Conservation (phyloP, 2,329 filamentous ascomycete species). For the Pseudogymnoascus sp. region DNA sequence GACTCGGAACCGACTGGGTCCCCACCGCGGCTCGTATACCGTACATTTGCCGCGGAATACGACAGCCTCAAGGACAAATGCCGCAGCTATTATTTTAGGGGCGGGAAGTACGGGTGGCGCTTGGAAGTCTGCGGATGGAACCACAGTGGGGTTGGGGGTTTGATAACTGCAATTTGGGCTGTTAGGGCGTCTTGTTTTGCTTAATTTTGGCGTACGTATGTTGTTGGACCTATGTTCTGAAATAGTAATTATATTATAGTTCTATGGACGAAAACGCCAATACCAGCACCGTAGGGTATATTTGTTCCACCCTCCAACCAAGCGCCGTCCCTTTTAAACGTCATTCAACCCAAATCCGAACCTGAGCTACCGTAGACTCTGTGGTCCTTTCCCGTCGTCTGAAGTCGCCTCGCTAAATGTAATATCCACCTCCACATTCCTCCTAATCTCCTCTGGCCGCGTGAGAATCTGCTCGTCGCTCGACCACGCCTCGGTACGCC, state of each 20-base stretch:
- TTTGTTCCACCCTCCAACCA: neutral
- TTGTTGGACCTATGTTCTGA: neutral
- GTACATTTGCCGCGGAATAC: neutral
- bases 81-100: slow-evolving; percentile 4
- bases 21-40: neutral
- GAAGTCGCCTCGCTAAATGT: slow-evolving; percentile 8
- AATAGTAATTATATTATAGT: neutral
- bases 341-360: neutral
- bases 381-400: neutral
- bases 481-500: neutral
- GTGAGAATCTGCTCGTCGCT: slow-evolving; percentile 11
- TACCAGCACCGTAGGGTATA: slow-evolving; percentile 1
- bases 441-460: slow-evolving; percentile 8
- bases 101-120: neutral
- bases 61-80: neutral
- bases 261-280: neutral
- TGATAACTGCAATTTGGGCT: neutral
- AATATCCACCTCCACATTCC: slow-evolving; percentile 11
- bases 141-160: neutral
- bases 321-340: neutral
- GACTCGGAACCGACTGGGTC: neutral
- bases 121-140: neutral
- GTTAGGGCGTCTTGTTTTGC: neutral
- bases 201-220: neutral
- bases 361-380: neutral